Evolutionary conservation across 805 yeast species (phyloP), one percentile per base, ranked within the genome.

Genomic region (Lachancea mirantina): DNA sequence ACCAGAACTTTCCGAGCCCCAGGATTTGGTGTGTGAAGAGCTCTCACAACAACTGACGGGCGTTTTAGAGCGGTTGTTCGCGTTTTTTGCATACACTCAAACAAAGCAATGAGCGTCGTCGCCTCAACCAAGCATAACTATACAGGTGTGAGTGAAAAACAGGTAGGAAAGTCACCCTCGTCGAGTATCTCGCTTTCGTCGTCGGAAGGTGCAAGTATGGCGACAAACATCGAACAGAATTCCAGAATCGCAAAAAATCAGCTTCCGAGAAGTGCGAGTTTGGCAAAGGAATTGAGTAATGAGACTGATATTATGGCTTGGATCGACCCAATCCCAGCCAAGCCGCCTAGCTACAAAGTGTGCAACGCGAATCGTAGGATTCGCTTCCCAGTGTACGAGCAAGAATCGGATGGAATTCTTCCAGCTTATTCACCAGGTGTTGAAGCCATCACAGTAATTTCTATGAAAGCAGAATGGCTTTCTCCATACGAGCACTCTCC

Each of bases 401-500:
- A 41, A 18, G 23, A 25, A 2, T 50, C 46, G 24, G 32, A 43
- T 17, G 78, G 74, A 28, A 23, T 19, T 2, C 69, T 82, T 5
- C 96, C 96, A 1, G 35, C 39, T 0, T 84, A 84, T 52, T 32
- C 69, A 0, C 81, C 95, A 0, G 69, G 94, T 0, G 74, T 81
- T 1, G 68, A 74, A 43, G 70, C 74, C 33, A 49, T 74, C 3
- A 78, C 84, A 0, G 47, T 71, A 1, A 67, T 79, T 1, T 52
- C 70, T 5, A 64, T 87, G 46, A 88, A 87, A 50, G 48, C 69
- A 28, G 96, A 87, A 55, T 76, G 87, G 79, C 40, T 74, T 2
- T 69, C 84, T 4, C 96, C 96, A 0, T 81, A 78, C 50, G 87
- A 80, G 44, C 63, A 75, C 2, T 68, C 94, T 0, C 66, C 75